phyloP scores from a whole-genome alignment of 495 filamentous ascomycete species.

The Aspergillus cavernicola region DNA sequence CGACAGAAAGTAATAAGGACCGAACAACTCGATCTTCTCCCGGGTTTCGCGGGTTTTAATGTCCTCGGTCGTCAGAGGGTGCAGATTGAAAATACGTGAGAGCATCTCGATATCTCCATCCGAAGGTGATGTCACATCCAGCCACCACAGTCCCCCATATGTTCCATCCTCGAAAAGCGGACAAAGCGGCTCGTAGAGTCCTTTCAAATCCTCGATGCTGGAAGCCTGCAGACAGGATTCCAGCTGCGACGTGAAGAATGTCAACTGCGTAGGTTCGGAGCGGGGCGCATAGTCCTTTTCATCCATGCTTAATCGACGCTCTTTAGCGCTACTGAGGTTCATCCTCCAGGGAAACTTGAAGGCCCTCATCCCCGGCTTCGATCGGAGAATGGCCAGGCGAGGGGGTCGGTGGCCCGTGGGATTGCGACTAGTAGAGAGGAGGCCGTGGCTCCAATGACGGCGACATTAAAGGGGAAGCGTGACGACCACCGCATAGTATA shows the following conservation, averaged over 20 bases:
- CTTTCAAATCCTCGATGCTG: conserved; percentile 68
- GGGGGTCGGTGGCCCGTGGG: not conserved
- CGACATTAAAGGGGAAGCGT: conserved; percentile 1
- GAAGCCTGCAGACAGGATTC: conserved; percentile 77
- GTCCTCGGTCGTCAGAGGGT: conserved; percentile 88
- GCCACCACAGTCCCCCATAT: conserved; percentile 74
- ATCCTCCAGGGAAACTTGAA: conserved; percentile 3
- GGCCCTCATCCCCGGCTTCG: conserved; percentile 5
- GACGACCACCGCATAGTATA: conserved; percentile 12
- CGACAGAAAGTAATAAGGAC: conserved; percentile 87
- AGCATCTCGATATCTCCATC: conserved; percentile 78
- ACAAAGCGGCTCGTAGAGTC: conserved; percentile 72
- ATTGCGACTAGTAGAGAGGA: conserved; percentile 10
- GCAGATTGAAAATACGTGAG: conserved; percentile 78
- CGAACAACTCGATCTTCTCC: conserved; percentile 93
- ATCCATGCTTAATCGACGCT: not conserved
- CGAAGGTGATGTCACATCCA: conserved; percentile 79
- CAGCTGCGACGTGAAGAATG: conserved; percentile 82
- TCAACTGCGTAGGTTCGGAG: conserved; percentile 60
- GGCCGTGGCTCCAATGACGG: conserved; percentile 3
- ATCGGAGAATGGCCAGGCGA: not conserved
- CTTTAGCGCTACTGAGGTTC: not conserved
- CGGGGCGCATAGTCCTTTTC: not conserved
- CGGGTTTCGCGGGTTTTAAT: conserved; percentile 86
- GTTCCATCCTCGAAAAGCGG: conserved; percentile 71